These are phyloP conservation scores for Aspergillus uvarum DNA, from an alignment of 2,329 filamentous ascomycete genomes.

Conservation along the genomic window DNA sequence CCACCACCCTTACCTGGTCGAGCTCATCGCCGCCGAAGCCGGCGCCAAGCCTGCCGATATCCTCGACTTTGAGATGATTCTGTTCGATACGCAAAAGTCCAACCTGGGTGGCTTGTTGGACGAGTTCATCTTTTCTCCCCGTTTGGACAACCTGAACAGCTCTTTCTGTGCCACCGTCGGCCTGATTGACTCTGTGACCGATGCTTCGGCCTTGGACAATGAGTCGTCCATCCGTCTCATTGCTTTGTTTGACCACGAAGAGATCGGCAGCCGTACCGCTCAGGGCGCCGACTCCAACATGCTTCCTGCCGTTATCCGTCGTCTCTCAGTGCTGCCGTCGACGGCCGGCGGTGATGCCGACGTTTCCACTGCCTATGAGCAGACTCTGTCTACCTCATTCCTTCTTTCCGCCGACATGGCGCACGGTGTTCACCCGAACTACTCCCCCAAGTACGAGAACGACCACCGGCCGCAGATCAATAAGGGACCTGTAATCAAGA, in stretches of 20 bases:
- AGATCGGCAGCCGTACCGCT: conserved; percentile 88
- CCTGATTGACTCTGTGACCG: conserved; percentile 73
- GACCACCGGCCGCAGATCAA: conserved; percentile 95
- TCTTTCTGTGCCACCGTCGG: conserved; percentile 88
- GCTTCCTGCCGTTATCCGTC: conserved; percentile 80
- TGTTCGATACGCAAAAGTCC: conserved; percentile 92
- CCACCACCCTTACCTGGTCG: conserved; percentile 84
- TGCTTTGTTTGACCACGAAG: conserved; percentile 95
- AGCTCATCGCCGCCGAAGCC: conserved; percentile 78
- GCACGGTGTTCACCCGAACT: conserved; percentile 94
- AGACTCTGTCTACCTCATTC: conserved; percentile 87
- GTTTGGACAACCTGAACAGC: conserved; percentile 94
- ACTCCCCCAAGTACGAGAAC: conserved; percentile 83
- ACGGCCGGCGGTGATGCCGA: conserved; percentile 59
- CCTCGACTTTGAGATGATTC: conserved; percentile 91
- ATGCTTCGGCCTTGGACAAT: conserved; percentile 64
- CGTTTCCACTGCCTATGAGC: conserved; percentile 81
- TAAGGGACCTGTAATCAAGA: conserved; percentile 92
- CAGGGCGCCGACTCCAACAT: conserved; percentile 94
- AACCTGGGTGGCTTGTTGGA: conserved; percentile 86
- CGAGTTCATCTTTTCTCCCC: conserved; percentile 94
- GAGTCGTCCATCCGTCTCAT: conserved; percentile 86
- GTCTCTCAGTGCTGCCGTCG: conserved; percentile 76
- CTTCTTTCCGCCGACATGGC: conserved; percentile 97
- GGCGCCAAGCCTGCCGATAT: conserved; percentile 69